Base-by-base conservation (phyloP, 2,329 filamentous ascomycete genomes). In the Claviceps purpurea region DNA sequence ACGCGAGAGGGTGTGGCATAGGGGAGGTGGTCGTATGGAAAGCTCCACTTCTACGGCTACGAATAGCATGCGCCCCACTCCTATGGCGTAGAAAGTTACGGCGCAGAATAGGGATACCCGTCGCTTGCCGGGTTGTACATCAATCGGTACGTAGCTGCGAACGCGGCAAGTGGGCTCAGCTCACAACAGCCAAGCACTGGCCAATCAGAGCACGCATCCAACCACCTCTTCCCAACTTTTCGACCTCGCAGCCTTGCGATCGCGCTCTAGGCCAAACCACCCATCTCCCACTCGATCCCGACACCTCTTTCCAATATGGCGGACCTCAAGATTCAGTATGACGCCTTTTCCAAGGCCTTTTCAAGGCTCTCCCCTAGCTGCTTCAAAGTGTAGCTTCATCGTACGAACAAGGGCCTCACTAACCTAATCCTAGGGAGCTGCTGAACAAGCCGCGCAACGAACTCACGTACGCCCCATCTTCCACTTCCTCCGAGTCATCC, bases 381-480 rank as follows among this genome's bases (percentile, higher is more conserved):
- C 16, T 20, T 11, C 14, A 38, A 24, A 13, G n/a, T 10, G 30
- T 26, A 26, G 30, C 30, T 20, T 10, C 26, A 16, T 47, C 26
- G 26, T 5, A 4, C 4, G 10, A 4, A 22, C 18, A 22, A 14
- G 3, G 26, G 16, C 14, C 6, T 44, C 24, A 54, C 66, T 72
- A 63, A 71, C 59, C 24, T 11, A 43, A 49, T 16, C 54, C 55
- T 67, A 94, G 89, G 72, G 89, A 95, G 70, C 82, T 95, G 64
- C 81, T 94, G 59, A 84, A 80, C 68, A 95, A 95, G 78, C 84
- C 88, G 59, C 87, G 89, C 71, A 82, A 78, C 64, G 90, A 96
- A 68, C 85, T 95, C 71, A 95, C 89, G 89, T 94, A 82, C 61
- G 85, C 30, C 55, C 30, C 55, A 53, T 16, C n/a, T 8, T 44